Conservation (phyloP, 1,284 basidiomycete genomes). For the Anthracocystis walkeri region DNA sequence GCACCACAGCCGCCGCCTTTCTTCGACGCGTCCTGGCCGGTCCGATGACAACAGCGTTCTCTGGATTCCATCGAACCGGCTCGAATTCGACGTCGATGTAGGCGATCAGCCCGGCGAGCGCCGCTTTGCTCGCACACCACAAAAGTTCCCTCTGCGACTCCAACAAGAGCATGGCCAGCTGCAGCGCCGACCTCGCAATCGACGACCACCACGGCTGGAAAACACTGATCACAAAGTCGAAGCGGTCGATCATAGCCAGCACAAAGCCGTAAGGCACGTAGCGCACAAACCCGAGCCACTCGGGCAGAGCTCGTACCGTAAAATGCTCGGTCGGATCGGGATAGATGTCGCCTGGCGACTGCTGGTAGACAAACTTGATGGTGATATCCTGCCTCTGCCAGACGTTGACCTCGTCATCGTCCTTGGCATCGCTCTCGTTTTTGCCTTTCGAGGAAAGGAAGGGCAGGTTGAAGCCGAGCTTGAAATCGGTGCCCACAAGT, state of each 20-base stretch:
- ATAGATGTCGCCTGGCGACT: slow-evolving; percentile 18
- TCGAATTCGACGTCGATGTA: slow-evolving; percentile 40
- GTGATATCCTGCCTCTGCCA: slow-evolving; percentile 40
- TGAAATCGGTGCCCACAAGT: slow-evolving; percentile 14
- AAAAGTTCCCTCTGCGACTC: slow-evolving; percentile 39
- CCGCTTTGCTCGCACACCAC: slow-evolving; percentile 36
- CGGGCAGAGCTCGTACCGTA: slow-evolving; percentile 31
- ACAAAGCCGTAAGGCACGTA: slow-evolving; percentile 30
- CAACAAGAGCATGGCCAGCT: slow-evolving; percentile 33
- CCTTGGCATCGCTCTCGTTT: not conserved
- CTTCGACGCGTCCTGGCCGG: slow-evolving; percentile 20
- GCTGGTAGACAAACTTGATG: slow-evolving; percentile 32
- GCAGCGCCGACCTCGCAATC: slow-evolving; percentile 31
- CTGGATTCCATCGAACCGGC: slow-evolving; percentile 31
- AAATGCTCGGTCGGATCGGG: slow-evolving; percentile 25
- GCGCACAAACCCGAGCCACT: slow-evolving; percentile 37
- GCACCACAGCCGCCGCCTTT: slow-evolving; percentile 14
- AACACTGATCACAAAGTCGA: slow-evolving; percentile 29
- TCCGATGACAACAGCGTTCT: slow-evolving; percentile 36
- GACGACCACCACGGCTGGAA: slow-evolving; percentile 37
- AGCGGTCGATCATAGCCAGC: slow-evolving; percentile 29
- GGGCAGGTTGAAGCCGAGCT: slow-evolving; percentile 23
- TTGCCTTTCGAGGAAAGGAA: slow-evolving; percentile 17
- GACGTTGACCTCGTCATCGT: slow-evolving; percentile 11
- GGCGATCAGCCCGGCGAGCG: slow-evolving; percentile 34